Evolutionary conservation across 73 alveolate species (phyloP).

Genomic region (Paramecium tetraurelia): DNA sequence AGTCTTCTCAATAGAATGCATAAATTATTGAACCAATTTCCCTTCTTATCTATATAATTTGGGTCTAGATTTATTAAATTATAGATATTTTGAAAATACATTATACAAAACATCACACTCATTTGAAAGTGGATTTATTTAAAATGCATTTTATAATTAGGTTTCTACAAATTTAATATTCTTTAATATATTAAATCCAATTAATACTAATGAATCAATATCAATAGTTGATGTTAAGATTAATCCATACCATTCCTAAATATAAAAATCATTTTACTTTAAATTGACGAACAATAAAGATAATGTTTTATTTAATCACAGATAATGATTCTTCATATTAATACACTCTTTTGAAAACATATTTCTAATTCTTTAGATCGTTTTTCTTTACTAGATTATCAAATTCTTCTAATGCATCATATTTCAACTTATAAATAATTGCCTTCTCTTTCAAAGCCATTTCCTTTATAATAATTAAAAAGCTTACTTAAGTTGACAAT

Average conservation of each 20-base stretch:
- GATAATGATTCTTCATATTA: conserved; percentile 15
- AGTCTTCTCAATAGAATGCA: background rate
- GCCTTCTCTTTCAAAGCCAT: background rate
- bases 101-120: conserved; percentile 25
- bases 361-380: conserved; percentile 27
- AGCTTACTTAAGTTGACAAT: background rate
- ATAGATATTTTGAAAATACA: background rate
- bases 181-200: background rate
- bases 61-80: background rate
- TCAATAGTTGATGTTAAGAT: background rate
- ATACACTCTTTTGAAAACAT: background rate
- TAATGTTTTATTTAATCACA: background rate
- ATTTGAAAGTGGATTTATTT: background rate
- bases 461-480: background rate
- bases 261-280: background rate
- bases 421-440: background rate
- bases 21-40: background rate
- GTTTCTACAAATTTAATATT: background rate
- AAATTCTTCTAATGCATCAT: conserved; percentile 1
- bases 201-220: background rate
- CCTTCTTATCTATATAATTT: background rate
- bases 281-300: background rate
- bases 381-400: background rate
- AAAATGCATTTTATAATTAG: background rate
- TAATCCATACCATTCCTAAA: background rate